Evolutionary conservation across 2,329 filamentous ascomycete genomes (phyloP).

Genomic region (Penicillium sp.): DNA sequence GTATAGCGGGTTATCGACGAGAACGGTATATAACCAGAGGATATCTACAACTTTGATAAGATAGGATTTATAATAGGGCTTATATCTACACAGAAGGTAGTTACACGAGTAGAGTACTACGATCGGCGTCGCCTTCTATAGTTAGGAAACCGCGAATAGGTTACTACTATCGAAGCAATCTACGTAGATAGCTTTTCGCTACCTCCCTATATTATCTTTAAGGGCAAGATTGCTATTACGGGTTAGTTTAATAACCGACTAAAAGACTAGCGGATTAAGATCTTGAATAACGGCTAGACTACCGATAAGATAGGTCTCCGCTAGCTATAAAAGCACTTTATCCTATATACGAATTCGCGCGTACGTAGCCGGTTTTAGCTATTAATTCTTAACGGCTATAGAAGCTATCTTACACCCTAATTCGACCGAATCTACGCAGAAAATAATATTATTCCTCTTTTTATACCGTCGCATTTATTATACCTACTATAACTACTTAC

Average conservation of each 20-base stretch:
- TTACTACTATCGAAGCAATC: constrained; percentile 7
- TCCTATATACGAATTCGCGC: not conserved
- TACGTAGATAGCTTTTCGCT: constrained; percentile 5
- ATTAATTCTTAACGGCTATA: not conserved
- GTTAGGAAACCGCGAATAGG: constrained; percentile 17
- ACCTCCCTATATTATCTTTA: constrained; percentile 7
- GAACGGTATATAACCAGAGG: not conserved
- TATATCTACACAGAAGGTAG: constrained; percentile 6
- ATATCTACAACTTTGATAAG: constrained; percentile 18
- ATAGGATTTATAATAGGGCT: constrained; percentile 11
- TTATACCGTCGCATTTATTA: constrained; percentile 8
- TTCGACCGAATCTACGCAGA: constrained; percentile 10
- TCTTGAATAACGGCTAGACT: constrained; percentile 10
- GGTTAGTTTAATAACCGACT: constrained; percentile 5
- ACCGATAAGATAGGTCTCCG: constrained; percentile 8
- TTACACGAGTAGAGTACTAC: constrained; percentile 11
- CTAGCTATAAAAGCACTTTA: constrained; percentile 10
- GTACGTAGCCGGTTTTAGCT: not conserved
- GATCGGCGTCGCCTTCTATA: constrained; percentile 10
- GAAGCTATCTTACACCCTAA: constrained; percentile 4
- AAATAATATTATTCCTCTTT: constrained; percentile 15
- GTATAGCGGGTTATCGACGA: not conserved
- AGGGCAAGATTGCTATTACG: constrained; percentile 1
- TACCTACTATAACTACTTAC: constrained; percentile 8
- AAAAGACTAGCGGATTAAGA: constrained; percentile 7